Conservation (phyloP, 2,329 filamentous ascomycete species). For the Rhexocercosporidium sp. region DNA sequence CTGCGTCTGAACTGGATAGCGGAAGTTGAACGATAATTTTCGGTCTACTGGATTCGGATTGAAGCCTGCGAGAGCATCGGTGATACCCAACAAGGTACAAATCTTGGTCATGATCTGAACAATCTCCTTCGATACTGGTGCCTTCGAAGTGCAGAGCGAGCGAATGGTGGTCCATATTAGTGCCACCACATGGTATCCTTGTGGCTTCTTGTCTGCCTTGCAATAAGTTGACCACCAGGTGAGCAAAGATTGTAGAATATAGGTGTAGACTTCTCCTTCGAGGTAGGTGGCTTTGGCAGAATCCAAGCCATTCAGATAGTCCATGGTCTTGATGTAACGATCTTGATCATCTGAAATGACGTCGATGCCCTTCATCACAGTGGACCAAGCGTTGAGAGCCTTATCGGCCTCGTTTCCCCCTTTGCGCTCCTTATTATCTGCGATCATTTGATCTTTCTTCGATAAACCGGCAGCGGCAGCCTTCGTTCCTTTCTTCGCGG, state of each 20-base stretch:
- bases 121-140: slow-evolving; percentile 50
- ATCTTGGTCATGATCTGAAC: slow-evolving; percentile 42
- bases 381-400: slow-evolving; percentile 40
- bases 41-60: slow-evolving; percentile 40
- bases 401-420: slow-evolving; percentile 40
- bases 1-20: slow-evolving; percentile 42
- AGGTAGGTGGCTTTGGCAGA: slow-evolving; percentile 36
- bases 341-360: slow-evolving; percentile 37
- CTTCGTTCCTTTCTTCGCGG: slow-evolving; percentile 40
- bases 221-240: slow-evolving; percentile 53
- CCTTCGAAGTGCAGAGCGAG: slow-evolving; percentile 45
- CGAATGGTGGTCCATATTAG: slow-evolving; percentile 52
- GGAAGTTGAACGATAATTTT: slow-evolving; percentile 52
- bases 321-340: slow-evolving; percentile 37
- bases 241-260: slow-evolving; percentile 54
- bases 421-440: slow-evolving; percentile 40
- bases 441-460: slow-evolving; percentile 43
- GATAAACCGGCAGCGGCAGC: slow-evolving; percentile 48
- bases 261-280: slow-evolving; percentile 47
- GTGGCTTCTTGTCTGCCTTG: slow-evolving; percentile 39
- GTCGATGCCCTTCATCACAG: slow-evolving; percentile 40
- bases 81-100: slow-evolving; percentile 43
- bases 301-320: slow-evolving; percentile 41
- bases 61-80: slow-evolving; percentile 37
- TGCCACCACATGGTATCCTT: slow-evolving; percentile 50